These are phyloP conservation scores for Gaultheria prostrata DNA, from an alignment of 148 eudicot species.

Conservation along the genomic window DNA sequence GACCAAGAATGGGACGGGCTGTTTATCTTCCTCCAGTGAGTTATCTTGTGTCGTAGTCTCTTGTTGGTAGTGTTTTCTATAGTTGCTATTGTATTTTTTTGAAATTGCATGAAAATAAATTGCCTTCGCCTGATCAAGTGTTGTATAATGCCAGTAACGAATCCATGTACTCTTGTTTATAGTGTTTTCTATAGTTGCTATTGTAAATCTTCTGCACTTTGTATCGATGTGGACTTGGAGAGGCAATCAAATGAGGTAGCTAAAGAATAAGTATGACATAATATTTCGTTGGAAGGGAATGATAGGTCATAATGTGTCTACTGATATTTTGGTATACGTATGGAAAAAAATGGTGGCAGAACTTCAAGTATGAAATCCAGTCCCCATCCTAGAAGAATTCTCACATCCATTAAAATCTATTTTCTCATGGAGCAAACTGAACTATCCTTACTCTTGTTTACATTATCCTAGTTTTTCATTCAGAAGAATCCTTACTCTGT, in stretches of 20 bases:
- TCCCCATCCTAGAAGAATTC: background rate
- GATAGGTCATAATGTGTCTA: background rate
- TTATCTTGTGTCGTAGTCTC: background rate
- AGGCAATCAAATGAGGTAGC: background rate
- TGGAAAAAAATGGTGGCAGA: background rate
- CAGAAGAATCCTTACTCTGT: background rate
- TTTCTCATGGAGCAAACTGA: background rate
- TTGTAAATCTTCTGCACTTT: background rate
- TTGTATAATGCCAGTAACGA: too few species aligned
- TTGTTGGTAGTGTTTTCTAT: background rate
- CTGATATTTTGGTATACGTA: background rate
- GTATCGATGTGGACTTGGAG: background rate
- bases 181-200: too few species aligned
- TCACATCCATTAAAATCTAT: background rate
- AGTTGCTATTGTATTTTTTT: background rate
- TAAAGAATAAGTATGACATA: background rate
- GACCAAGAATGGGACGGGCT: conserved; percentile 42
- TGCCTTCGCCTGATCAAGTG: background rate
- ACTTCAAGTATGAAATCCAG: background rate
- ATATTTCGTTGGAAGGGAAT: background rate
- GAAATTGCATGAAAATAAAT: background rate
- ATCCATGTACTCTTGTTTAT: background rate
- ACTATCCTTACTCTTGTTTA: background rate
- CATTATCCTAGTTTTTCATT: background rate
- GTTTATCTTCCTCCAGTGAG: conserved; percentile 46